Base-by-base conservation (phyloP, 345 rosid genomes). In the Aquilaria sinensis region DNA sequence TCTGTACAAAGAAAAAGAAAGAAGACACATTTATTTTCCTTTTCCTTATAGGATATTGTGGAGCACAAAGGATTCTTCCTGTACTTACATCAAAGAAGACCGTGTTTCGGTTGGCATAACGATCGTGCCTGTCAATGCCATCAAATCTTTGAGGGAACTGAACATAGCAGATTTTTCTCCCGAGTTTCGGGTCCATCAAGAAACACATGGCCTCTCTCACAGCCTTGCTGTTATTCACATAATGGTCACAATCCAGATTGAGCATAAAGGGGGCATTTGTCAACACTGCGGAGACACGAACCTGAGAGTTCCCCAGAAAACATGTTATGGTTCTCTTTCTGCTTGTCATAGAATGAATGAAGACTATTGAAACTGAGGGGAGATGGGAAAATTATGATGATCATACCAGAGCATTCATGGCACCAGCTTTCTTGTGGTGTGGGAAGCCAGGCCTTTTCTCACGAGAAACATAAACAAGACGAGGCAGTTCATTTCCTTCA, bases 371-470 rank as follows among this genome's bases (percentile, higher is more conserved):
- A 23, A 56, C 69, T n/a, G 31, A 74, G 43, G 43, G 43, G 7
- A 37, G 43, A 7, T 37, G 4, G 4, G 4, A 37, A 37, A 3
- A 7, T 37, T 3, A 37, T 37, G 43, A 7, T 37, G 43, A 37
- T 37, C 89, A 56, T 67, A 91, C 96, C 63, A 88, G 84, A 45
- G 97, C 78, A 75, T 91, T 91, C 97, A 91, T 91, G 55, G 97
- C 96, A 77, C 96, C 97, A 12, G 97, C 96, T 77, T 91, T 91
- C 73, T 88, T 91, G 83, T 91, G 96, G 74, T 91, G 97, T 74
- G 85, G 96, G 80, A 91, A 91, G 59, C 94, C 97, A 12, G 96
- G 97, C 58, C 97, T 83, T 73, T 91, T 91, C 78, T 91, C 97
- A 67, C 97, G 88, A 69, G 97, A 91, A 66, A 91, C 96, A 69